phyloP scores from a whole-genome alignment of 2,329 filamentous ascomycete genomes.

The Ceratocystis alfenasii region DNA sequence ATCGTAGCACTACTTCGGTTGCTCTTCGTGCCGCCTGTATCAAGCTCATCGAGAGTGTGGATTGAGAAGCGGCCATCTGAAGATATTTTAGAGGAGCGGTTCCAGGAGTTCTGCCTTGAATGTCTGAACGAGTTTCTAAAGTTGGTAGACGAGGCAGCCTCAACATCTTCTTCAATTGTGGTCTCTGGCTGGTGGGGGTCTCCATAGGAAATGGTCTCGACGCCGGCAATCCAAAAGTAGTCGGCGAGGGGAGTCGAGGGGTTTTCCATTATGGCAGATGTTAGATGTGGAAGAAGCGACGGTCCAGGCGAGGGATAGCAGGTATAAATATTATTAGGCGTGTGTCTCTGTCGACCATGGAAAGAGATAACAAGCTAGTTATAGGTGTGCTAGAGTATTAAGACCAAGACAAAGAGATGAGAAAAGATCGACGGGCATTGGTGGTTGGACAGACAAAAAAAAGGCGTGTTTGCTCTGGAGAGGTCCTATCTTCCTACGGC shows the following conservation, averaged over 20 bases:
- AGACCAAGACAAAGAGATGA: not conserved
- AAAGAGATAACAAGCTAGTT: not conserved
- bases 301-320: not conserved
- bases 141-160: slow-evolving; percentile 31
- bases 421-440: not conserved
- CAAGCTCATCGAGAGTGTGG: slow-evolving; percentile 45
- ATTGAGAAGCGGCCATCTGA: slow-evolving; percentile 41
- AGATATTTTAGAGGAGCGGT: slow-evolving; percentile 45
- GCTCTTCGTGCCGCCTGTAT: slow-evolving; percentile 43
- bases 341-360: not conserved
- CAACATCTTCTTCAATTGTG: slow-evolving; percentile 48
- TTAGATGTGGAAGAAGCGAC: not conserved
- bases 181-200: slow-evolving; percentile 39
- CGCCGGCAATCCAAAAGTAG: slow-evolving; percentile 65
- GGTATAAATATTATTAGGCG: not conserved
- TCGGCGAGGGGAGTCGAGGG: slow-evolving; percentile 56
- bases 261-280: slow-evolving; percentile 39
- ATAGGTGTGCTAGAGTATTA: not conserved
- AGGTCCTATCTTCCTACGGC: too few relatives aligned
- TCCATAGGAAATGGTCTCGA: slow-evolving; percentile 55
- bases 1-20: slow-evolving; percentile 58
- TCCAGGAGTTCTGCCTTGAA: slow-evolving; percentile 49
- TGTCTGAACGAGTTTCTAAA: slow-evolving; percentile 39
- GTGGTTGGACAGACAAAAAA: slow-evolving; percentile 1
- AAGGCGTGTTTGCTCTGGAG: not conserved